These are phyloP conservation scores for Pisolithus tinctorius DNA, from an alignment of 768 basidiomycete species.

Conservation along the genomic window DNA sequence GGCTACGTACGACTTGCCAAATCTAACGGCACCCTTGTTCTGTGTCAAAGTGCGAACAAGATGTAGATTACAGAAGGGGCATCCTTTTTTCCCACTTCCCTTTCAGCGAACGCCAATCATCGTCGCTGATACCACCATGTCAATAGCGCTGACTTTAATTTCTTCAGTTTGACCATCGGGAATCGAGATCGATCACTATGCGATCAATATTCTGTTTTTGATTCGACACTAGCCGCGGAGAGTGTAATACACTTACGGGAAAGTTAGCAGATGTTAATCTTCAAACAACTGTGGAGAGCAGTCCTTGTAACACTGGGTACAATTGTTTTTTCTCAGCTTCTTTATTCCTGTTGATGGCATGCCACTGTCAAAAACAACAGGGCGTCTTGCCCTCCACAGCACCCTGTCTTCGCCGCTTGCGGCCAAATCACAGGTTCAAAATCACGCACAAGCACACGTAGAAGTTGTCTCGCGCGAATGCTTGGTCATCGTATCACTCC, in stretches of 20 bases:
- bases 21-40: neutral
- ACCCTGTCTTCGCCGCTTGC: conserved; percentile 50
- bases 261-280: conserved; percentile 78
- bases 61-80: conserved; percentile 31
- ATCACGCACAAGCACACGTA: conserved; percentile 41
- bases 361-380: conserved; percentile 43
- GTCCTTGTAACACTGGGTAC: conserved; percentile 61
- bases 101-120: conserved; percentile 8
- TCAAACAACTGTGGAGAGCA: conserved; percentile 63
- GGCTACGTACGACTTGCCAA: too few relatives aligned
- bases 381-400: conserved; percentile 42
- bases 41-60: conserved; percentile 54
- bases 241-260: conserved; percentile 63
- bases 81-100: conserved; percentile 29
- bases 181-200: conserved; percentile 77
- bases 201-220: conserved; percentile 62
- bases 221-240: conserved; percentile 62
- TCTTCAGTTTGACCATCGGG: conserved; percentile 77
- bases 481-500: conserved; percentile 92
- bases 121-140: conserved; percentile 8
- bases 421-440: conserved; percentile 15
- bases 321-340: conserved; percentile 7
- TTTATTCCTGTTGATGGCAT: neutral
- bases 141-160: conserved; percentile 58
- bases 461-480: conserved; percentile 88